These are phyloP conservation scores for Quercus engelmannii DNA, from an alignment of 306 rosid species.

Conservation along the genomic window DNA sequence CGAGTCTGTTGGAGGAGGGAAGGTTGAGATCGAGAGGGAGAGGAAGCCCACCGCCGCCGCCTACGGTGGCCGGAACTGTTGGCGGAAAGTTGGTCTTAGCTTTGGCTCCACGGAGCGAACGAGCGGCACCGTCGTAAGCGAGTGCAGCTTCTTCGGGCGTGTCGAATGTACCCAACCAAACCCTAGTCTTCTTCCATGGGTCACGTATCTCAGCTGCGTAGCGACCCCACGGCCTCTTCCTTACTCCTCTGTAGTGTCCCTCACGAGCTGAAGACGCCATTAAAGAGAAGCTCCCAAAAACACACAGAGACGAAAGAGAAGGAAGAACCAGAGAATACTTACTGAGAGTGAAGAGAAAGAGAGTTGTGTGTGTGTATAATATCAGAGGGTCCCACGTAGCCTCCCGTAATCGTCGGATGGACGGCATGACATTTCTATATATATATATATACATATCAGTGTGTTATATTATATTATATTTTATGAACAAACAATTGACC, in stretches of 20 bases:
- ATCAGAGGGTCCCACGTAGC: slow-evolving; percentile 58
- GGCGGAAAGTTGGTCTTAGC: slow-evolving; percentile 85
- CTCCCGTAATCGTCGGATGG: slow-evolving; percentile 95
- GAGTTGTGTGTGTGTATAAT: background rate
- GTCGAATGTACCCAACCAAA: slow-evolving; percentile 95
- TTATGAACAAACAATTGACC: background rate
- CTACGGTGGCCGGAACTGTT: slow-evolving; percentile 27
- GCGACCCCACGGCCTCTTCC: slow-evolving; percentile 98
- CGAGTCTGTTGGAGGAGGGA: slow-evolving; percentile 46
- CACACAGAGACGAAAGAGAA: background rate
- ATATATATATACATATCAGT: slow-evolving; percentile 5
- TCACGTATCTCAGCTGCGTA: slow-evolving; percentile 98
- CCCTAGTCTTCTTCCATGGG: slow-evolving; percentile 96
- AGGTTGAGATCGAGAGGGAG: slow-evolving; percentile 66
- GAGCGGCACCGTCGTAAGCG: slow-evolving; percentile 97
- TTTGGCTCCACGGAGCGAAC: slow-evolving; percentile 84
- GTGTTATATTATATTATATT: too few species aligned
- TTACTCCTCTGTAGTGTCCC: slow-evolving; percentile 81
- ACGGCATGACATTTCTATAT: slow-evolving; percentile 43
- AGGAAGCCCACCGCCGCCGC: background rate
- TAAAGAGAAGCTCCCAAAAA: background rate
- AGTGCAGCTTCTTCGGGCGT: slow-evolving; percentile 93
- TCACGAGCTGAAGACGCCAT: slow-evolving; percentile 65
- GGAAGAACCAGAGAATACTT: background rate
- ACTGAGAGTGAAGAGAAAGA: background rate